Evolutionary conservation across 805 yeast genomes (phyloP).

Genomic region (Kluyveromyces starmeri): DNA sequence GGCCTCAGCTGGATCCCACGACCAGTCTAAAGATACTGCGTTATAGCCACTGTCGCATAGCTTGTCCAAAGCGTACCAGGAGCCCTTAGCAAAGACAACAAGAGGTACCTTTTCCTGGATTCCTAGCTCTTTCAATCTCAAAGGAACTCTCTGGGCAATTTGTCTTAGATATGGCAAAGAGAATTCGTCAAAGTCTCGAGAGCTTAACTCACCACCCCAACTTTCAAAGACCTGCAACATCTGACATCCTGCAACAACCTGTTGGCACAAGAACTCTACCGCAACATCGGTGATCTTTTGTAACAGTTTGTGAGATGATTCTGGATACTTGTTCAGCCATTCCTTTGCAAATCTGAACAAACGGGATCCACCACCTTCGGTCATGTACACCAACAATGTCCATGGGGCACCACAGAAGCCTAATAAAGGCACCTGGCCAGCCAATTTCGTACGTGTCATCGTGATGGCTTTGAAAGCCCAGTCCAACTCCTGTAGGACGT

Average conservation of each 20-base stretch:
- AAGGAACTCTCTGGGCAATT: conserved; percentile 60
- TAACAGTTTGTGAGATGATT: conserved; percentile 59
- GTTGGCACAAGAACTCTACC: conserved; percentile 85
- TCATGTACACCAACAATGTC: conserved; percentile 94
- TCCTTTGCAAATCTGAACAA: conserved; percentile 85
- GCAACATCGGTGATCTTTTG: conserved; percentile 81
- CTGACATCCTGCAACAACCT: conserved; percentile 96
- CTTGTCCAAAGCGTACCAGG: conserved; percentile 92
- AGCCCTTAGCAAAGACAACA: conserved; percentile 89
- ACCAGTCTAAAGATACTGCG: conserved; percentile 90
- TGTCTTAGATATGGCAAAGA: conserved; percentile 80
- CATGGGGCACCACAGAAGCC: conserved; percentile 98
- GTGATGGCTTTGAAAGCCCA: conserved; percentile 97
- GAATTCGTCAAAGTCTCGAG: conserved; percentile 78
- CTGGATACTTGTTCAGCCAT: conserved; percentile 80
- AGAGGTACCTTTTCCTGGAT: conserved; percentile 67
- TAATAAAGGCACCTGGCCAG: conserved; percentile 86
- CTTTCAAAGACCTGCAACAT: conserved; percentile 95
- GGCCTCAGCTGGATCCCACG: conserved; percentile 77
- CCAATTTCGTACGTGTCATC: conserved; percentile 72
- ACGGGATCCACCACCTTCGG: conserved; percentile 94
- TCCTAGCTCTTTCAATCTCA: conserved; percentile 63
- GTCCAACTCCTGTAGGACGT: conserved; percentile 66
- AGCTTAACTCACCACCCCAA: conserved; percentile 96
- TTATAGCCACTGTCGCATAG: conserved; percentile 76